Percentiles rank a stretch among this genome's conserved stretches.
Evolutionary conservation across 495 filamentous ascomycete species (phyloP).

Genomic region (Rhizodiscina lignyota): DNA sequence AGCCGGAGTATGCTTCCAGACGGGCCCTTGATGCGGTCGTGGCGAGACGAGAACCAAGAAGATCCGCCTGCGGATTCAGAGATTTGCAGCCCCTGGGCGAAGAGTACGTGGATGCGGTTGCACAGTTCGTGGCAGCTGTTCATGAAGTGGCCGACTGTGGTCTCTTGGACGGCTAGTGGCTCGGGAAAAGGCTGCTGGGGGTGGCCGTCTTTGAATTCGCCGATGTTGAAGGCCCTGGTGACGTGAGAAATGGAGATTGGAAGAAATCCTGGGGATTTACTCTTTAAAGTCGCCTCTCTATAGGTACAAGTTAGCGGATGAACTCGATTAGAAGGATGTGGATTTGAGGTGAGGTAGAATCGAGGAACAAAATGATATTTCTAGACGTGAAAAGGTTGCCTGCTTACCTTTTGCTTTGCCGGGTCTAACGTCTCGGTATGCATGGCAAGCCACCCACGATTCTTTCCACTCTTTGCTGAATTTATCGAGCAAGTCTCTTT

Average conservation of each 20-base stretch:
- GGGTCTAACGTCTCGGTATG: conserved; percentile 79
- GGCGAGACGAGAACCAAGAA: conserved; percentile 61
- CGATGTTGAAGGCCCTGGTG: conserved; percentile 78
- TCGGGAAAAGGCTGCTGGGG: conserved; percentile 67
- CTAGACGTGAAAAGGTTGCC: no score
- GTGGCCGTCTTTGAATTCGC: conserved; percentile 52
- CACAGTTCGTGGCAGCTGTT: conserved; percentile 57
- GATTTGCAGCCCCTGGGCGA: conserved; percentile 56
- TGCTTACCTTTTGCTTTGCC: conserved; percentile 54
- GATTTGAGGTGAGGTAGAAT: background rate
- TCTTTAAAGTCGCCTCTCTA: conserved; percentile 89
- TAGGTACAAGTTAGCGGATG: conserved; percentile 1
- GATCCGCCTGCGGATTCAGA: conserved; percentile 26
- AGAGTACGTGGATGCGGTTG: conserved; percentile 50
- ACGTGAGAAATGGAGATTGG: background rate
- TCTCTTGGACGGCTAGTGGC: conserved; percentile 40
- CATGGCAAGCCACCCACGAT: conserved; percentile 81
- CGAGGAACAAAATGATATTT: background rate
- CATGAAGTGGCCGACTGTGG: conserved; percentile 46
- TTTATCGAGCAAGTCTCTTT: conserved; percentile 61
- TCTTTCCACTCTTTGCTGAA: conserved; percentile 39
- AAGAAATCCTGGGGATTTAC: conserved; percentile 27
- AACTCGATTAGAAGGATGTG: background rate
- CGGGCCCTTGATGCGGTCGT: conserved; percentile 37
- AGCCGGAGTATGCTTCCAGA: conserved; percentile 69